A percentile compares a stretch with the other conserved stretches of the same genome.
These are phyloP conservation scores for Suillus cothurnatus DNA, from an alignment of 768 basidiomycete genomes.

Conservation along the genomic window DNA sequence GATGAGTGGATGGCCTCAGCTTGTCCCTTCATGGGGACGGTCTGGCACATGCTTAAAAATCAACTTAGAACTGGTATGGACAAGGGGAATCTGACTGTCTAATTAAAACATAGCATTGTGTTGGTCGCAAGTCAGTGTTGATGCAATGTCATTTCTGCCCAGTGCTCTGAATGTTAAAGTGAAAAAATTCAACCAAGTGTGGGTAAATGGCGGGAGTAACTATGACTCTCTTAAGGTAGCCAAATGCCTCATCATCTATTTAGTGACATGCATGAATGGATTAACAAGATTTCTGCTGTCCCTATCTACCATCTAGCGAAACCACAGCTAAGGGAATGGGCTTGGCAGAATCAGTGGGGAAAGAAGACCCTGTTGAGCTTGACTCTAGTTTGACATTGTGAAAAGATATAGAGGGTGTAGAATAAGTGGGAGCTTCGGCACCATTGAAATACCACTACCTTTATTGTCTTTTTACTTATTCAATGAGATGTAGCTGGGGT, in stretches of 20 bases:
- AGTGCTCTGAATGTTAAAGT: conserved; percentile 77
- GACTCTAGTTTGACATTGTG: conserved; percentile 87
- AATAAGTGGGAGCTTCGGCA: conserved; percentile 76
- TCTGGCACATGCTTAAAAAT: conserved; percentile 60
- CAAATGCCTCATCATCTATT: too few relatives aligned
- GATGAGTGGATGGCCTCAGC: conserved; percentile 49
- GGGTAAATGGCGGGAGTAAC: conserved; percentile 78
- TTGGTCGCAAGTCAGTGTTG: conserved; percentile 38
- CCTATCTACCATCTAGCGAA: too few relatives aligned
- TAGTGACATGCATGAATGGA: too few relatives aligned
- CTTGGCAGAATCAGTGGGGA: too few relatives aligned
- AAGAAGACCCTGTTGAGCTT: conserved; percentile 86
- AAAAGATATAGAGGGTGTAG: conserved; percentile 83
- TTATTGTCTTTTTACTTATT: conserved; percentile 82
- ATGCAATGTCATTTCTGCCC: conserved; percentile 83
- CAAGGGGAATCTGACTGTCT: conserved; percentile 84
- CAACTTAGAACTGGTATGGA: conserved; percentile 55
- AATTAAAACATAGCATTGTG: conserved; percentile 20
- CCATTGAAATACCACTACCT: conserved; percentile 81
- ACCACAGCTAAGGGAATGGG: too few relatives aligned
- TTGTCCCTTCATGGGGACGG: conserved; percentile 48
- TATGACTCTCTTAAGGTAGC: conserved; percentile 85
- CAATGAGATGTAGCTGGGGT: conserved; percentile 72
- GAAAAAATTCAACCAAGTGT: conserved; percentile 46
- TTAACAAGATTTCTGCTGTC: too few relatives aligned